Evolutionary conservation across 2,329 filamentous ascomycete species (phyloP).

Genomic region (Verticillium nubilum): DNA sequence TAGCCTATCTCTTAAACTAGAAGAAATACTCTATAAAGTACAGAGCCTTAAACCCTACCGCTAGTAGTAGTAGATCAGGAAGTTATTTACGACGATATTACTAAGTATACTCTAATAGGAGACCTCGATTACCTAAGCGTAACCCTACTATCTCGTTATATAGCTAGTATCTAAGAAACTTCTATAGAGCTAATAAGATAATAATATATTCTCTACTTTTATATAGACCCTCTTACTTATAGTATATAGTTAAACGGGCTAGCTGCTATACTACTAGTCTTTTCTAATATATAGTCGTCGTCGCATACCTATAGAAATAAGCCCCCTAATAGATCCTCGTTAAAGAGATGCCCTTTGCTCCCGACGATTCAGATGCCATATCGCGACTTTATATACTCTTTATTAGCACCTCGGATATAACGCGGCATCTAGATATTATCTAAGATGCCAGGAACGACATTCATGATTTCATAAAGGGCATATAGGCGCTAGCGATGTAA

Average conservation of each 20-base stretch:
- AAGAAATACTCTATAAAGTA: not conserved
- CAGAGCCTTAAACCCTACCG: not conserved
- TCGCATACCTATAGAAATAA: not conserved
- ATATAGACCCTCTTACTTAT: not conserved
- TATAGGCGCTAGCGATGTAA: not conserved
- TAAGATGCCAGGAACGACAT: not conserved
- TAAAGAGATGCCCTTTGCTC: not conserved
- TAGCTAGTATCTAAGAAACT: not conserved
- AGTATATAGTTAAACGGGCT: not conserved
- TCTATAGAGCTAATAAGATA: not conserved
- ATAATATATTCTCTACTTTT: not conserved
- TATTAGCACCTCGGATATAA: not conserved
- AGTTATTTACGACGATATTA: not conserved
- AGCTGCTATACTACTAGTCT: not conserved
- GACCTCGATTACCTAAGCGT: not conserved
- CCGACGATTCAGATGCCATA: not conserved
- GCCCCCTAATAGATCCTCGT: not conserved
- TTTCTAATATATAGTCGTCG: not conserved
- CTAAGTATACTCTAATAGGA: not conserved
- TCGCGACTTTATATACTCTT: not conserved
- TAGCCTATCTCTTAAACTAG: not conserved
- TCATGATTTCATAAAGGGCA: not conserved
- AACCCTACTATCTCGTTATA: not conserved
- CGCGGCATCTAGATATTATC: not conserved
- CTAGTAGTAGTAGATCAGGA: too few species aligned